Evolutionary conservation across 2,329 filamentous ascomycete species (phyloP), one percentile per base, ranked within the genome.

Genomic region (Aureobasidium sp.): DNA sequence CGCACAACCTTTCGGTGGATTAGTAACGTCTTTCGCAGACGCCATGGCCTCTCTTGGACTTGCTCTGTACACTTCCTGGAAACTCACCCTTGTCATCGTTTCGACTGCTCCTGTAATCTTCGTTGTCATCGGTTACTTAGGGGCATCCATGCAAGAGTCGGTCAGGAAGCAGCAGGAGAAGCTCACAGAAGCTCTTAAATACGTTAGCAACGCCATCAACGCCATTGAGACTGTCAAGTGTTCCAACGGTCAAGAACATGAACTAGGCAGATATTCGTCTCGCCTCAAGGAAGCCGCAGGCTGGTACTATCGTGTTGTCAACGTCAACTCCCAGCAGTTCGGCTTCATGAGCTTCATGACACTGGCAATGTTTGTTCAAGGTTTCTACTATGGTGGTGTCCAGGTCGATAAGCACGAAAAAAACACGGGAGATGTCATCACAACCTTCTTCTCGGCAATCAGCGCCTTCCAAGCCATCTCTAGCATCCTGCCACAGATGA

Each of bases 151-250:
- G 37, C 82, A 87, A 35, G 75, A 80, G 3, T 84, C 84, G 11
- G 85, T 93, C n/a, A 78, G 82, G 63, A 76, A 76, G 1, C 91
- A 96, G 67, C 85, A 88, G 60, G 73, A 74, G 1, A 81, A 86
- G 60, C 80, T 96, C 0, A 82, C 83, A 1, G 75, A 80, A 50
- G 89, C 90, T 0, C 86, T 90, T 0, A 93, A 90, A 67, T 78
- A 85, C 60, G 82, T 85, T 1, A 85, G 83, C 10, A 87, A 84
- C 11, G 85, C 89, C 0, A 80, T 95, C 10, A 78, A 79, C 1
- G 85, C 84, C 2, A 93, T 96, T 40, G 90, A 95, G 63, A 83
- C 89, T 0, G 90, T 97, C 68, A 96, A 96, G 70, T 86, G 85
- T 57, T 92, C 88, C 74, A 92, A 93, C 66, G 89, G 87, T 0